Conservation (phyloP, 2,329 filamentous ascomycete species). For the Arthrobotrys sphaeroides region DNA sequence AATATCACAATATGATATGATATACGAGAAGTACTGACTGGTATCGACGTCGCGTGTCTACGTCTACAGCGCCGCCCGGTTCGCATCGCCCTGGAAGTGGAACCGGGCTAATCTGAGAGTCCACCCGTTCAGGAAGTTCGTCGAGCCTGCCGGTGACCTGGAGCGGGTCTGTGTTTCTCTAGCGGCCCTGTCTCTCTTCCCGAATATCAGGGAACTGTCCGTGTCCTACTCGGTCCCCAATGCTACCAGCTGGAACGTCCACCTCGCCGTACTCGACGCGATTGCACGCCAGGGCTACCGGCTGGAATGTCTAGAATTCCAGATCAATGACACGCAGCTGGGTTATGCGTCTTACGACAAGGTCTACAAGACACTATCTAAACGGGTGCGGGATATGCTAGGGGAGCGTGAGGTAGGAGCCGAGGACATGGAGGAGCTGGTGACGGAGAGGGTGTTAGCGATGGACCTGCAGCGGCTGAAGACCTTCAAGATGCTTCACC, state of each 20-base stretch:
- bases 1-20: too few relatives aligned
- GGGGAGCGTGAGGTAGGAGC: neutral
- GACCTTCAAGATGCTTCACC: neutral
- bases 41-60: too few relatives aligned
- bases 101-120: too few relatives aligned
- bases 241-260: neutral
- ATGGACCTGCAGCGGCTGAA: neutral
- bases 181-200: neutral
- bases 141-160: neutral
- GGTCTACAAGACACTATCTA: neutral
- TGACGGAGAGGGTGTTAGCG: neutral
- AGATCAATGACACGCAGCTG: too few relatives aligned
- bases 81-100: neutral
- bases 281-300: neutral
- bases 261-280: neutral
- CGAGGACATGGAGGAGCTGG: neutral
- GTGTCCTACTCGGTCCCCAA: neutral
- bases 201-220: neutral
- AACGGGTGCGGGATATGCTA: neutral
- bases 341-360: neutral
- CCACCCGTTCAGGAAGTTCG: too few relatives aligned
- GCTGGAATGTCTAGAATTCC: neutral
- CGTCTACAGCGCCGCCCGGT: too few relatives aligned
- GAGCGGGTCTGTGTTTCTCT: neutral
- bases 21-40: too few relatives aligned